Percentiles rank a stretch among this genome's conserved stretches.
Evolutionary conservation across 169 alveolate genomes (phyloP).

Genomic region (Cryptosporidium muris): DNA sequence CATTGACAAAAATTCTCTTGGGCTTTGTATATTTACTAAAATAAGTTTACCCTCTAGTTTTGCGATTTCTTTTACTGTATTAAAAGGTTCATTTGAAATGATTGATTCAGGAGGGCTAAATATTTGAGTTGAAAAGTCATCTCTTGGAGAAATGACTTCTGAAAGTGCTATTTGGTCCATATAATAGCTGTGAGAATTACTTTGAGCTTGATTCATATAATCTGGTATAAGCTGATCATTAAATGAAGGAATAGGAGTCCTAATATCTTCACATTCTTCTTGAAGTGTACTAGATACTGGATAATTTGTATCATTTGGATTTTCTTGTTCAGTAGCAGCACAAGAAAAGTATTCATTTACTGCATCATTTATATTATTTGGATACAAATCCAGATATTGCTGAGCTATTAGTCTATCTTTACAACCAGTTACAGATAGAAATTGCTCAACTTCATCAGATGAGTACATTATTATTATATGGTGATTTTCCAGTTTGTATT

Average conservation of each 20-base stretch:
- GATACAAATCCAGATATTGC: conserved; percentile 56
- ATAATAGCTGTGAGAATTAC: background rate
- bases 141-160: conserved; percentile 11
- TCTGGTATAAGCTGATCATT: conserved; percentile 67
- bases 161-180: background rate
- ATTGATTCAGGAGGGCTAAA: conserved; percentile 55
- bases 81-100: conserved; percentile 43
- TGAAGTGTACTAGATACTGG: background rate
- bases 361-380: conserved; percentile 50
- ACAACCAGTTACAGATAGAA: conserved; percentile 31
- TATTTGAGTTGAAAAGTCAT: conserved; percentile 57
- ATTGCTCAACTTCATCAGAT: conserved; percentile 29
- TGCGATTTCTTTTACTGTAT: conserved; percentile 46
- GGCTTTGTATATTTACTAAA: conserved; percentile 59
- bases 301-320: background rate
- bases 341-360: conserved; percentile 55
- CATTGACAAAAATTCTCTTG: conserved; percentile 50
- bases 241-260: conserved; percentile 67
- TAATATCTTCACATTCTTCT: background rate
- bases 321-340: conserved; percentile 14
- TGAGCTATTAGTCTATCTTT: conserved; percentile 18
- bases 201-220: background rate
- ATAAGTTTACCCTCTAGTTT: conserved; percentile 16
- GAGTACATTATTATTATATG: conserved; percentile 3
- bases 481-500: too few relatives aligned